Evolutionary conservation across 805 yeast genomes (phyloP).

Genomic region (Hanseniaspora vineae): DNA sequence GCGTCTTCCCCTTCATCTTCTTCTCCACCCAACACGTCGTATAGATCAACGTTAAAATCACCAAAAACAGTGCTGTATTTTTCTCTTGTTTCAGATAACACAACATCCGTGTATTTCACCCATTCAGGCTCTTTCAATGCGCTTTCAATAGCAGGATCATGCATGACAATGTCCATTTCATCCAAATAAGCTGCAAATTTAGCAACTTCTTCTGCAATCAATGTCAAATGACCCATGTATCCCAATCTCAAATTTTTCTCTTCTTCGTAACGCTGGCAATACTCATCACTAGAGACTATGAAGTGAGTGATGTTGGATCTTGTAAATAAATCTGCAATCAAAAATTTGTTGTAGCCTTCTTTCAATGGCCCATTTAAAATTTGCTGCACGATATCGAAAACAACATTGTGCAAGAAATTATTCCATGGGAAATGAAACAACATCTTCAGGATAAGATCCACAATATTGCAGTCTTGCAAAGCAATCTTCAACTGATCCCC

Average conservation of each 20-base stretch:
- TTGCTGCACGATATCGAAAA: conserved; percentile 73
- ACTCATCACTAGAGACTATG: conserved; percentile 52
- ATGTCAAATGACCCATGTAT: conserved; percentile 89
- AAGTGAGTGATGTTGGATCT: conserved; percentile 44
- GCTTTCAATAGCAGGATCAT: conserved; percentile 14
- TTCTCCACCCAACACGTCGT: conserved; percentile 8
- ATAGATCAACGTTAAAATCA: conserved; percentile 39
- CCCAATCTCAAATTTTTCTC: conserved; percentile 64
- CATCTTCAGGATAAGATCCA: conserved; percentile 48
- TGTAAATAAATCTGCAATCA: conserved; percentile 48
- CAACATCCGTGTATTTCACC: conserved; percentile 72
- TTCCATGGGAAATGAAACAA: conserved; percentile 72
- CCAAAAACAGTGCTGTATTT: conserved; percentile 91
- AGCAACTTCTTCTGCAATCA: conserved; percentile 92
- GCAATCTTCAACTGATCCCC: conserved; percentile 66
- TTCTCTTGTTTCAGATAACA: conserved; percentile 78
- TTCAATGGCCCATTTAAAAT: conserved; percentile 63
- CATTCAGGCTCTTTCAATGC: conserved; percentile 32
- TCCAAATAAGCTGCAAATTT: conserved; percentile 49
- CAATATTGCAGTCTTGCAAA: conserved; percentile 48
- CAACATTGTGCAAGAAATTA: conserved; percentile 75
- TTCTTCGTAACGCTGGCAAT: conserved; percentile 48
- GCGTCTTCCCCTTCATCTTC: conserved; percentile 6
- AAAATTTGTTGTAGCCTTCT: conserved; percentile 58
- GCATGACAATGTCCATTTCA: conserved; percentile 20